phyloP scores from a whole-genome alignment of 148 eudicot species.

The Persicaria tinctoria region DNA sequence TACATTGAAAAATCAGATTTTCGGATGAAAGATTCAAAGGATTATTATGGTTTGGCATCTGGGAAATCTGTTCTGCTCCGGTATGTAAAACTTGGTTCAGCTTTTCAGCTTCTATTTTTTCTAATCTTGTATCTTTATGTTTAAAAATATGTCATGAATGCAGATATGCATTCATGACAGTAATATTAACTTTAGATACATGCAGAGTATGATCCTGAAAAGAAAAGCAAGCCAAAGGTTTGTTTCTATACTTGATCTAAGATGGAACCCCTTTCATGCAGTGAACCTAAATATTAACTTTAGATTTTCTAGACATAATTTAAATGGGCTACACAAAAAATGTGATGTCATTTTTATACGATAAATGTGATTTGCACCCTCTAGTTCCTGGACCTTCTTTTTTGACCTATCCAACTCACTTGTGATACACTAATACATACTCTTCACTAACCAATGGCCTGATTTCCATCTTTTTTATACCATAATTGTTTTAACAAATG shows the following conservation, averaged over 20 bases:
- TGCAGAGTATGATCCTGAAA: slow-evolving; percentile 89
- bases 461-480: neutral
- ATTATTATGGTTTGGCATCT: slow-evolving; percentile 93
- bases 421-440: neutral
- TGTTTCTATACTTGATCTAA: neutral
- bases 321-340: neutral
- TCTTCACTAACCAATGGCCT: neutral
- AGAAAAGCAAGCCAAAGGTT: slow-evolving; percentile 89
- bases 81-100: slow-evolving; percentile 23
- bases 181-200: slow-evolving; percentile 20
- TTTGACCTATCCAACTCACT: neutral
- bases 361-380: neutral
- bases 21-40: slow-evolving; percentile 90
- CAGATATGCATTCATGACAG: slow-evolving; percentile 52
- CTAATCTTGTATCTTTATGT: neutral
- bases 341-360: neutral
- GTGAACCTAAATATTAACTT: neutral
- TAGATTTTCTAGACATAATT: neutral
- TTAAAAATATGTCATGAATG: slow-evolving; percentile 14
- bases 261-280: neutral
- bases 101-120: neutral
- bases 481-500: neutral
- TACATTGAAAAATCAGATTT: slow-evolving; percentile 92
- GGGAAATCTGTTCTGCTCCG: slow-evolving; percentile 83
- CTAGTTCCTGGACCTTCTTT: neutral